Conservation (phyloP, 2,329 filamentous ascomycete genomes). For the Verticillium klebahnii region DNA sequence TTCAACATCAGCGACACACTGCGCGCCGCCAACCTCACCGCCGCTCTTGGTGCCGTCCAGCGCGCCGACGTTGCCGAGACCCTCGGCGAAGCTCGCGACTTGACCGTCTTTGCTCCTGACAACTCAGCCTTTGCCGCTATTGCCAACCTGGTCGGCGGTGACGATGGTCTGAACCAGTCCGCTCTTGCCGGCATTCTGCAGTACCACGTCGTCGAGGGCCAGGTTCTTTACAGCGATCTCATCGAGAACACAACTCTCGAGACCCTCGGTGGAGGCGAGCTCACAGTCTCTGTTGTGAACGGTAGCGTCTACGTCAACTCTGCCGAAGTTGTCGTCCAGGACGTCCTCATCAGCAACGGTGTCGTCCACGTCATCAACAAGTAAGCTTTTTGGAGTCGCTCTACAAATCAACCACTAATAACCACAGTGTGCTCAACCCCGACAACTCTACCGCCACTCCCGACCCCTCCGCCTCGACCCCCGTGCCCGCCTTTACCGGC, state of each 20-base stretch:
- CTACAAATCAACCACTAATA: neutral
- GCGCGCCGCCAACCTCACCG: slow-evolving; percentile 36
- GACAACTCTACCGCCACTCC: slow-evolving; percentile 39
- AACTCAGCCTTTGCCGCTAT: slow-evolving; percentile 56
- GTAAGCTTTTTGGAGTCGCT: slow-evolving; percentile 27
- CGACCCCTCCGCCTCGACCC: slow-evolving; percentile 34
- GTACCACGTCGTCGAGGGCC: slow-evolving; percentile 60
- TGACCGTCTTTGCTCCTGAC: slow-evolving; percentile 62
- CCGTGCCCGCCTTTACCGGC: slow-evolving; percentile 48
- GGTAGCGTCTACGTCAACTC: slow-evolving; percentile 41
- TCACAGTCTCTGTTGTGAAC: slow-evolving; percentile 30
- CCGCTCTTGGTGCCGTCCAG: slow-evolving; percentile 40
- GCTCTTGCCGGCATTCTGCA: slow-evolving; percentile 49
- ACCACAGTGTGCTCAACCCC: slow-evolving; percentile 52
- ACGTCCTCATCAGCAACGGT: slow-evolving; percentile 50
- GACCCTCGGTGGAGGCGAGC: slow-evolving; percentile 17
- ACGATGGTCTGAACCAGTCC: slow-evolving; percentile 39
- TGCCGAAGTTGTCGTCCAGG: slow-evolving; percentile 41
- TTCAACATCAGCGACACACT: slow-evolving; percentile 35
- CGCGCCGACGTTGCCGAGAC: slow-evolving; percentile 34
- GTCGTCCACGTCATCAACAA: slow-evolving; percentile 55
- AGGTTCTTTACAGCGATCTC: slow-evolving; percentile 45
- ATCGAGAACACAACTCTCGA: slow-evolving; percentile 13
- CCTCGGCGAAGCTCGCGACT: slow-evolving; percentile 35
- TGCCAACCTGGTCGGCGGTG: slow-evolving; percentile 42